Conservation (phyloP, 1,284 basidiomycete genomes). For the Porodaedalea pini region DNA sequence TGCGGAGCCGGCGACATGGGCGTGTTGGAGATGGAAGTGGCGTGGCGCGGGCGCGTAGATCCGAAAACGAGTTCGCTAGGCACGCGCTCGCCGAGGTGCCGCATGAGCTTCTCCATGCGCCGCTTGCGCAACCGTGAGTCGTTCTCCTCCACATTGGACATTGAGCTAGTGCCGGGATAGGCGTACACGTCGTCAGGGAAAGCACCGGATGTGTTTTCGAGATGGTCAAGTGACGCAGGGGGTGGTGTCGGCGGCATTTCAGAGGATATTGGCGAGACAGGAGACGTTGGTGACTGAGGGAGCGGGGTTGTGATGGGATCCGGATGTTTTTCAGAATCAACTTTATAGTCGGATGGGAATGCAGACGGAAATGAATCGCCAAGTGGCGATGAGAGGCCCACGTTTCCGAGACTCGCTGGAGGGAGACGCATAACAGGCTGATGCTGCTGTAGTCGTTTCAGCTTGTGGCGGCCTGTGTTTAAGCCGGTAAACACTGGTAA, state of each 20-base stretch:
- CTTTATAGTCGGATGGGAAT: neutral
- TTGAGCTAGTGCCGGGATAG: neutral
- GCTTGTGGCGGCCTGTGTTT: neutral
- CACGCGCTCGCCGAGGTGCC: conserved; percentile 19
- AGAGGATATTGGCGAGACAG: neutral
- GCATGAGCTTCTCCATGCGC: conserved; percentile 19
- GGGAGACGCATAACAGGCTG: conserved; percentile 19
- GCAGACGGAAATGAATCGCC: neutral
- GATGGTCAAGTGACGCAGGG: neutral
- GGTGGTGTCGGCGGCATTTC: neutral
- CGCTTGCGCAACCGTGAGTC: conserved; percentile 16
- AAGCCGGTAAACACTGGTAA: neutral
- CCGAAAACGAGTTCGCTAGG: conserved; percentile 19
- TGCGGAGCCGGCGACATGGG: neutral
- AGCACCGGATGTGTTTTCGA: neutral
- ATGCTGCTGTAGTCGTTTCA: neutral
- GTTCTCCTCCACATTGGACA: neutral
- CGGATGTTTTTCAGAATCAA: neutral
- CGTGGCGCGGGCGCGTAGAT: neutral
- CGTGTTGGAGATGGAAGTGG: neutral
- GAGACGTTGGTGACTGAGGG: conserved; percentile 1
- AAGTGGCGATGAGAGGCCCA: neutral
- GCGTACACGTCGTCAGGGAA: neutral
- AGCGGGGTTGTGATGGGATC: neutral
- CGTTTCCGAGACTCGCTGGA: neutral